phyloP scores from a whole-genome alignment of 148 eudicot species.

The Bassia scoparia region DNA sequence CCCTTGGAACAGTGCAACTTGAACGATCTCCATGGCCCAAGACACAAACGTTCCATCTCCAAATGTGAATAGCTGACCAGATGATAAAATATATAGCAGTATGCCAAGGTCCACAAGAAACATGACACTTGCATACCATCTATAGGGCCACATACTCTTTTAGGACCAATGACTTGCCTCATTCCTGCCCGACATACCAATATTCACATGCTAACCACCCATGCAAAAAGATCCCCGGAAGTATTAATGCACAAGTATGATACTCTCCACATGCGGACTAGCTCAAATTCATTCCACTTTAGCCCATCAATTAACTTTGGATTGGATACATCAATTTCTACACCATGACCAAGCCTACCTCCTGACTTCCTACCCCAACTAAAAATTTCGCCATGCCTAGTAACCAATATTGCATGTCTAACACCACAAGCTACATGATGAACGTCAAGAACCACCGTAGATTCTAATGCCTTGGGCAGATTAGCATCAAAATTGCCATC shows the following conservation, averaged over 20 bases:
- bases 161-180: constrained; percentile 71
- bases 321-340: constrained; percentile 60
- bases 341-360: constrained; percentile 96
- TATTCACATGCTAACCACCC: no score
- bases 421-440: constrained; percentile 66
- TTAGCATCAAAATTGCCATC: constrained; percentile 46
- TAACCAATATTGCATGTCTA: constrained; percentile 73
- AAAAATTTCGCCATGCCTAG: constrained; percentile 80
- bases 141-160: constrained; percentile 54
- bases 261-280: constrained; percentile 77
- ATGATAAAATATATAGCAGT: constrained; percentile 66
- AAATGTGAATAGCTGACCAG: constrained; percentile 76
- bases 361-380: constrained; percentile 92
- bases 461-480: constrained; percentile 67
- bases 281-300: constrained; percentile 52
- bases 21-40: constrained; percentile 77
- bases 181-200: no score
- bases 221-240: constrained; percentile 78
- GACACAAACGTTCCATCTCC: constrained; percentile 94
- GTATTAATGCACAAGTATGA: constrained; percentile 76
- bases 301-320: constrained; percentile 68
- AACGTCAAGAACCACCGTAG: constrained; percentile 73
- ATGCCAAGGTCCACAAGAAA: constrained; percentile 97
- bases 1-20: constrained; percentile 51
- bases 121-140: constrained; percentile 63